phyloP scores from a whole-genome alignment of 441 rosid genomes.

The Erysimum cheiri region DNA sequence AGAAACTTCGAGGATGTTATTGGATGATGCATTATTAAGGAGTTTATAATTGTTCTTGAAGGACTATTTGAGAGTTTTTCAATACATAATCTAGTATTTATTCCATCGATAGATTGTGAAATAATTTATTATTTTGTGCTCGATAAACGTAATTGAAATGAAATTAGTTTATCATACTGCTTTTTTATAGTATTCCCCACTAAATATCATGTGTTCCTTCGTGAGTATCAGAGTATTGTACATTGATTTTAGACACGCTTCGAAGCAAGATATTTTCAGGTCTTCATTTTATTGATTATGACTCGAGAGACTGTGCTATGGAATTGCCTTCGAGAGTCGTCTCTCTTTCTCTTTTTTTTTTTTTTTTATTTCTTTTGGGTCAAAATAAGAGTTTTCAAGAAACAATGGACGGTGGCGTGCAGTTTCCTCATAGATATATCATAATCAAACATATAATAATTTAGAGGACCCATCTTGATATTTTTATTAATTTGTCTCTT shows the following conservation, averaged over 20 bases:
- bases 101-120: no score
- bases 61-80: not conserved
- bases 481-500: not conserved
- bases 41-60: not conserved
- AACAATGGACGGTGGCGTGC: slow-evolving; percentile 38
- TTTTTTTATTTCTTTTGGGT: not conserved
- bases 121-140: not conserved
- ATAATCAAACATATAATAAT: not conserved
- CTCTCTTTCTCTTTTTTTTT: not conserved
- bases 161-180: not conserved
- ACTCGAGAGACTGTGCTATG: slow-evolving; percentile 7
- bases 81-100: no score
- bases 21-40: not conserved
- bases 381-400: slow-evolving; percentile 14
- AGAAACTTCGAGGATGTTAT: slow-evolving; percentile 22
- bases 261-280: slow-evolving; percentile 24
- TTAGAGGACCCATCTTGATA: slow-evolving; percentile 14
- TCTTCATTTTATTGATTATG: slow-evolving; percentile 20
- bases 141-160: not conserved
- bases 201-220: not conserved
- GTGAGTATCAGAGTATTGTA: no score
- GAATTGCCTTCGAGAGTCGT: not conserved
- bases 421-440: not conserved
- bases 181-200: not conserved
- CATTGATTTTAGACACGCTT: not conserved